Percentiles rank a stretch among this genome's conserved stretches.
phyloP scores from a whole-genome alignment of 2,329 filamentous ascomycete genomes.

The Dactylonectria macrodidyma region DNA sequence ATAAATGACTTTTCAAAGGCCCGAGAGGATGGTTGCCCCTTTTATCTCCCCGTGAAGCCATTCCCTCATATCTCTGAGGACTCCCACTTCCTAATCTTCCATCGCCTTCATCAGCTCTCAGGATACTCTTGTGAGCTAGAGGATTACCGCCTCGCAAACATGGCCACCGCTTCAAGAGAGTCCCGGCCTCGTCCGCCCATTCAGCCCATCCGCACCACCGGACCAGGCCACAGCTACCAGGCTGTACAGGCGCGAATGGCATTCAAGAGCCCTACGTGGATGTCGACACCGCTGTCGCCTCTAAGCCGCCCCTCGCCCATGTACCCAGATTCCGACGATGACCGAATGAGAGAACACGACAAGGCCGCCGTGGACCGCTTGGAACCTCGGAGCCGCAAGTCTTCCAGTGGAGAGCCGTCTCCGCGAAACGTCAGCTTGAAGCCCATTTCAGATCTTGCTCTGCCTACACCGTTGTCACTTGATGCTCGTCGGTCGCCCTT shows the following conservation, averaged over 20 bases:
- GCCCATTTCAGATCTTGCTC: slow-evolving; percentile 34
- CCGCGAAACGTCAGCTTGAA: slow-evolving; percentile 33
- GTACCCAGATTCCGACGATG: slow-evolving; percentile 38
- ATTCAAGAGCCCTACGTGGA: slow-evolving; percentile 43
- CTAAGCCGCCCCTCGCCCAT: slow-evolving; percentile 34
- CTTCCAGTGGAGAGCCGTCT: slow-evolving; percentile 25
- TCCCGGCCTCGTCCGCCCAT: slow-evolving; percentile 39
- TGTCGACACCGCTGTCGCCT: slow-evolving; percentile 41
- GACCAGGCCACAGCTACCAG: slow-evolving; percentile 31
- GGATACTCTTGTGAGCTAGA: background rate
- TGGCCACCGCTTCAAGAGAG: slow-evolving; percentile 38
- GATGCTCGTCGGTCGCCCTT: slow-evolving; percentile 35
- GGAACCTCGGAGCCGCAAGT: slow-evolving; percentile 28
- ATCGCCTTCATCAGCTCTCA: background rate
- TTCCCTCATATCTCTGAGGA: background rate
- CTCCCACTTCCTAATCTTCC: background rate
- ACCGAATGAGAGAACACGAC: slow-evolving; percentile 37
- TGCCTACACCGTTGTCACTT: slow-evolving; percentile 28
- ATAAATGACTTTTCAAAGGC: slow-evolving; percentile 28
- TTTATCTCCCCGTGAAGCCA: slow-evolving; percentile 13
- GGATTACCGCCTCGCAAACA: slow-evolving; percentile 16
- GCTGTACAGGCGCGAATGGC: slow-evolving; percentile 29
- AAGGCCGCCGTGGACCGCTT: slow-evolving; percentile 34
- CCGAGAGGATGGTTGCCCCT: slow-evolving; percentile 7
- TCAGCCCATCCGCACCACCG: slow-evolving; percentile 43